A percentile compares a stretch with the other conserved stretches of the same genome.
phyloP scores from a whole-genome alignment of 345 rosid genomes.

The Syzygium aromaticum region DNA sequence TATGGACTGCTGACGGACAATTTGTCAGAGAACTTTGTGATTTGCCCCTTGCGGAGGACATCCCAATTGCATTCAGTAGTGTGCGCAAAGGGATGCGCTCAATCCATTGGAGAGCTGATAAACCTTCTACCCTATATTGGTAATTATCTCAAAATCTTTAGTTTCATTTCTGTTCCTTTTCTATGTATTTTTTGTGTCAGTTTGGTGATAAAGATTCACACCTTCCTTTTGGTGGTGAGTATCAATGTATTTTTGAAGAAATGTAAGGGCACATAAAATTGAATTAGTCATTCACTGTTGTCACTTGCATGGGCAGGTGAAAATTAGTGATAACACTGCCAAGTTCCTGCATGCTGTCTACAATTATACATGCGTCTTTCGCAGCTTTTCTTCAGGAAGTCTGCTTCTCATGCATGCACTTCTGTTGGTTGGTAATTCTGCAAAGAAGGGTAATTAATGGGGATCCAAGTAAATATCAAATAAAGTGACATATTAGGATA shows the following conservation, averaged over 20 bases:
- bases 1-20: conserved; percentile 76
- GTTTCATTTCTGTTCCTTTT: neutral
- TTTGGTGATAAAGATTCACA: neutral
- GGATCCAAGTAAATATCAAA: neutral
- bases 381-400: neutral
- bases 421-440: neutral
- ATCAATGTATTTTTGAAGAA: neutral
- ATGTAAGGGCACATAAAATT: neutral
- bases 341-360: neutral
- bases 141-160: conserved; percentile 11
- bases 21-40: conserved; percentile 79
- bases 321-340: neutral
- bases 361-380: neutral
- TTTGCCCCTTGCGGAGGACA: conserved; percentile 90
- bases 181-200: neutral
- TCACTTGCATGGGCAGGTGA: neutral
- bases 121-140: conserved; percentile 90
- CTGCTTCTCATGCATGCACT: neutral
- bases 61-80: conserved; percentile 84
- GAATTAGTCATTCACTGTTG: neutral
- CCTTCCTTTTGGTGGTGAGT: neutral
- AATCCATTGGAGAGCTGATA: conserved; percentile 93
- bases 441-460: neutral
- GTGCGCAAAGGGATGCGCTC: conserved; percentile 92
- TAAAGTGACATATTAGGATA: neutral